Conservation (phyloP, 441 rosid species). For the Pelargonium cotyledonis region DNA sequence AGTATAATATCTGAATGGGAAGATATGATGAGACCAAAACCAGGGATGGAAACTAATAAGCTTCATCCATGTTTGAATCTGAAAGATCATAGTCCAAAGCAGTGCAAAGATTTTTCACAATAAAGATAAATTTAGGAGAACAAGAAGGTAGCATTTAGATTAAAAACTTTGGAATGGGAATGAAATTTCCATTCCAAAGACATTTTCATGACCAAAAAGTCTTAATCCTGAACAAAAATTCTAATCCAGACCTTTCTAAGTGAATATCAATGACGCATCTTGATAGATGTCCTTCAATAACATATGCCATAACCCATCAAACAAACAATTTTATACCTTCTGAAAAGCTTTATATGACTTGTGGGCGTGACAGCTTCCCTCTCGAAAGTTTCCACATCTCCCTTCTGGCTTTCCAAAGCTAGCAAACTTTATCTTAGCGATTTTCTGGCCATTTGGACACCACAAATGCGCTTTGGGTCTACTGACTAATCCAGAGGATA, state of each 20-base stretch:
- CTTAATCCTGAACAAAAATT: too few species aligned
- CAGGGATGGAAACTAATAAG: not conserved
- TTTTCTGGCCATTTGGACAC: constrained; percentile 73
- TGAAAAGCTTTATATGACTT: constrained; percentile 63
- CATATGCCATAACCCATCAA: too few species aligned
- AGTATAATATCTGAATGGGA: not conserved
- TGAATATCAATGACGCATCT: too few species aligned
- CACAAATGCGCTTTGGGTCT: constrained; percentile 80
- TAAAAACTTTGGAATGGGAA: too few species aligned
- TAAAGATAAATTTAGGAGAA: not conserved
- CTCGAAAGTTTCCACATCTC: constrained; percentile 86
- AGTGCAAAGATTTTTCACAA: not conserved
- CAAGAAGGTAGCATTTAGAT: not conserved
- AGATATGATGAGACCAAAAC: not conserved
- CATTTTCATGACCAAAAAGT: too few species aligned
- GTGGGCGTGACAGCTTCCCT: constrained; percentile 87
- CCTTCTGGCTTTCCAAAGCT: constrained; percentile 98
- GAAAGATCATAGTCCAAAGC: not conserved
- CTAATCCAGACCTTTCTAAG: too few species aligned
- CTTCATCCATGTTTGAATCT: not conserved
- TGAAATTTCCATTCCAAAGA: too few species aligned
- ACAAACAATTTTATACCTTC: constrained; percentile 41
- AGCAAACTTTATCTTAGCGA: constrained; percentile 79
- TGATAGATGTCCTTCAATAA: too few species aligned
- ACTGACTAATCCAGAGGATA: constrained; percentile 86